Evolutionary conservation across 495 filamentous ascomycete genomes (phyloP).

Genomic region (Rhizodiscina lignyota): DNA sequence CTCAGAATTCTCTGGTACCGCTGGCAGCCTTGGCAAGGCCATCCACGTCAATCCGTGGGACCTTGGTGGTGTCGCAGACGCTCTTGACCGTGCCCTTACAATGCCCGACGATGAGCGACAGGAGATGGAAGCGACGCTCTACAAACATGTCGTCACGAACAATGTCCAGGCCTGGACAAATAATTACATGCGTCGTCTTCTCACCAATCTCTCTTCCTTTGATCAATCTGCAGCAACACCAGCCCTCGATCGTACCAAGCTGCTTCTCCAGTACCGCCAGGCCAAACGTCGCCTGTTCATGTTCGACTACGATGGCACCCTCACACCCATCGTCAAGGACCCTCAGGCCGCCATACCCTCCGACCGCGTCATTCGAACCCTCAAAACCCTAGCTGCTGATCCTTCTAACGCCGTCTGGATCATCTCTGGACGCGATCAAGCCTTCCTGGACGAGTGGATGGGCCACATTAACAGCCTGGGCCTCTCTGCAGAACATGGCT

Average conservation of each 20-base stretch:
- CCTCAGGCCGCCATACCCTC: slow-evolving; percentile 77
- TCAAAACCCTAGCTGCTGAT: slow-evolving; percentile 65
- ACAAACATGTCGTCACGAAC: slow-evolving; percentile 64
- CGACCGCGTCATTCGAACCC: slow-evolving; percentile 57
- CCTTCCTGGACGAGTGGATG: slow-evolving; percentile 73
- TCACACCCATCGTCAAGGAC: slow-evolving; percentile 89
- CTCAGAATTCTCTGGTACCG: slow-evolving; percentile 90
- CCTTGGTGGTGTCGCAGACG: slow-evolving; percentile 56
- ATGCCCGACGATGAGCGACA: slow-evolving; percentile 49
- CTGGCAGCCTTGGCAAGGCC: slow-evolving; percentile 65
- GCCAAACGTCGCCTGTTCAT: slow-evolving; percentile 72
- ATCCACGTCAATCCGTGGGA: slow-evolving; percentile 96
- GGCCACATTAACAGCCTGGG: slow-evolving; percentile 73
- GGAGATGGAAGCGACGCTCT: slow-evolving; percentile 44
- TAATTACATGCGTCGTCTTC: slow-evolving; percentile 54
- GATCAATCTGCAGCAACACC: slow-evolving; percentile 64
- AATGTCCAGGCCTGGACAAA: slow-evolving; percentile 73
- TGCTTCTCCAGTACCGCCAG: slow-evolving; percentile 54
- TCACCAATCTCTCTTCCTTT: slow-evolving; percentile 60
- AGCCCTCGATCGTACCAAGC: slow-evolving; percentile 50
- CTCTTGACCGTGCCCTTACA: slow-evolving; percentile 61
- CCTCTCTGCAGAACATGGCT: slow-evolving; percentile 88
- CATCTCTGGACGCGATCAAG: slow-evolving; percentile 81
- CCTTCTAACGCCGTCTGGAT: slow-evolving; percentile 87
- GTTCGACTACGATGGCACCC: slow-evolving; percentile 96